phyloP scores from a whole-genome alignment of 2,329 filamentous ascomycete species.

The Corniculantispora saksenae region DNA sequence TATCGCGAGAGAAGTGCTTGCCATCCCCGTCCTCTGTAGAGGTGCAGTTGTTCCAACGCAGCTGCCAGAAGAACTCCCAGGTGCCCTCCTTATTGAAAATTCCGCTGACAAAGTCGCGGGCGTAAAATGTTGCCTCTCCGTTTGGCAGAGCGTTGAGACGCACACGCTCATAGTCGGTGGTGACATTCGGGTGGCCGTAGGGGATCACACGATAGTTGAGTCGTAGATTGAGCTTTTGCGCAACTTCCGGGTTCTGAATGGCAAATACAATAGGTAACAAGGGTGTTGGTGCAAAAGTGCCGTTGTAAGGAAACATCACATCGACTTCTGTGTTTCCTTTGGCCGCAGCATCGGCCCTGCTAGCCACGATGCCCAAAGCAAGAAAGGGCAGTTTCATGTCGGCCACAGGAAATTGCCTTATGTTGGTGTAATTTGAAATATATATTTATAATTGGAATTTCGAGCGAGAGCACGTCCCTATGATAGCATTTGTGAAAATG shows the following conservation, averaged over 20 bases:
- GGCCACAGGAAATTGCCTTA: background rate
- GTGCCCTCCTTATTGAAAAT: background rate
- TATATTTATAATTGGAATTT: background rate
- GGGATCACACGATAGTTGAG: conserved; percentile 8
- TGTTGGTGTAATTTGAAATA: too few relatives aligned
- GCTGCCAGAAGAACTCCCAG: conserved; percentile 14
- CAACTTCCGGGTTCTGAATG: conserved; percentile 5
- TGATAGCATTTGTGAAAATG: too few relatives aligned
- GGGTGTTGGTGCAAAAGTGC: conserved; percentile 5
- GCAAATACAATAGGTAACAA: conserved; percentile 13
- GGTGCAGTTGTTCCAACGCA: conserved; percentile 12
- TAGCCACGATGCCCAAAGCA: background rate
- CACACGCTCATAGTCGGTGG: background rate
- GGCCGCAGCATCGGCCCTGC: background rate
- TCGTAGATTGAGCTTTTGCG: background rate
- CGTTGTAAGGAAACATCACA: conserved; percentile 13
- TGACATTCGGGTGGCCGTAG: background rate
- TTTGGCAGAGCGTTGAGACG: conserved; percentile 3
- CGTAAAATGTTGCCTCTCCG: conserved; percentile 4
- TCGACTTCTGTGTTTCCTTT: conserved; percentile 12
- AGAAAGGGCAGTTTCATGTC: conserved; percentile 6
- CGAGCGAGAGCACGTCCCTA: too few relatives aligned
- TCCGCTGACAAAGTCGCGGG: background rate
- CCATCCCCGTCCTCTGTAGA: background rate
- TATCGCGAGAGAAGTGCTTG: background rate